Evolutionary conservation across 192 early-diverging fungal species (phyloP).

Genomic region (Dimargaris xerosporica): DNA sequence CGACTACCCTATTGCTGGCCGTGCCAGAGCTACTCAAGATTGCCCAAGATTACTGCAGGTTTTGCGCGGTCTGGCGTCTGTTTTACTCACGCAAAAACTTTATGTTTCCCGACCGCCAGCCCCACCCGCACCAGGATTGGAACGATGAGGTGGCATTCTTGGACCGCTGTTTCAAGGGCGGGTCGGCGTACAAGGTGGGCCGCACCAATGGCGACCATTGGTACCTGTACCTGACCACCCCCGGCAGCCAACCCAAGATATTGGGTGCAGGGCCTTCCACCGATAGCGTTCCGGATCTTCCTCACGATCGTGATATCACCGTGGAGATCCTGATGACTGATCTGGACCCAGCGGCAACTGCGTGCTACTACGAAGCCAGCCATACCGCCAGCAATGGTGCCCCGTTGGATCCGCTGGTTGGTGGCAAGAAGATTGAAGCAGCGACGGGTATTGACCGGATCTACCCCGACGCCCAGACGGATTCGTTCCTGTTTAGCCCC

Average conservation of each 20-base stretch:
- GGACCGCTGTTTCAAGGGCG: conserved; percentile 48
- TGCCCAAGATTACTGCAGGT: conserved; percentile 40
- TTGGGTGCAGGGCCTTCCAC: neutral
- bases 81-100: conserved; percentile 97
- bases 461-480: conserved; percentile 65
- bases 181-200: conserved; percentile 81
- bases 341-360: conserved; percentile 64
- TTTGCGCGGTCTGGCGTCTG: conserved; percentile 38
- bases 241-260: conserved; percentile 21
- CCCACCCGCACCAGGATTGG: conserved; percentile 79
- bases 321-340: conserved; percentile 96
- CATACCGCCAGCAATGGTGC: conserved; percentile 23
- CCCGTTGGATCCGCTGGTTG: conserved; percentile 37
- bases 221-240: conserved; percentile 81
- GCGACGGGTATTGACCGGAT: conserved; percentile 65
- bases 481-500: conserved; percentile 87
- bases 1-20: conserved; percentile 82
- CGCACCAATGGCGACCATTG: conserved; percentile 92
- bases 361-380: conserved; percentile 48
- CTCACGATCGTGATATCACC: conserved; percentile 62
- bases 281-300: neutral
- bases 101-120: conserved; percentile 88
- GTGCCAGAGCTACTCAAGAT: conserved; percentile 76
- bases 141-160: conserved; percentile 71
- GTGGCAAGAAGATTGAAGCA: conserved; percentile 50